Conservation (phyloP, 148 eudicot genomes). For the Pouteria glomerata region DNA sequence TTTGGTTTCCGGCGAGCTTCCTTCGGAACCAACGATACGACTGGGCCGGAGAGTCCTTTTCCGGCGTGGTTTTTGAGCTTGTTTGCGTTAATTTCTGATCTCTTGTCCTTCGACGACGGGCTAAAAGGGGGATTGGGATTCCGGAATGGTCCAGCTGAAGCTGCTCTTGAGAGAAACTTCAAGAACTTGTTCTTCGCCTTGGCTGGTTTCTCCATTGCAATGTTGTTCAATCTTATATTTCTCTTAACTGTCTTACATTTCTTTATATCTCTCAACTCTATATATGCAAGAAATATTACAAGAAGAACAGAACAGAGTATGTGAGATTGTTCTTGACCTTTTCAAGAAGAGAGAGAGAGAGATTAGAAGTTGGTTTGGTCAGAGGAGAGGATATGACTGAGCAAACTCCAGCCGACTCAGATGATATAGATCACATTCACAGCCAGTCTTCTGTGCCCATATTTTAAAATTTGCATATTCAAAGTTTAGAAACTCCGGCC, state of each 20-base stretch:
- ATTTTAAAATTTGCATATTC: too few species aligned
- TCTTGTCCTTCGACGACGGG: slow-evolving; percentile 41
- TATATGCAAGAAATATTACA: not conserved
- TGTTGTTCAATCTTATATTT: not conserved
- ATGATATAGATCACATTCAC: not conserved
- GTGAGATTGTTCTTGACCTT: not conserved
- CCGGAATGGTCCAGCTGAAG: slow-evolving; percentile 49
- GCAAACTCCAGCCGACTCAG: not conserved
- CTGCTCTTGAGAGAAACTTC: slow-evolving; percentile 53
- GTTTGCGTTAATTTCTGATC: not conserved
- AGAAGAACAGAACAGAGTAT: not conserved
- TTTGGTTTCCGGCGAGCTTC: slow-evolving; percentile 52
- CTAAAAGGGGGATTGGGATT: slow-evolving; percentile 57
- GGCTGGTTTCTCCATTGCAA: slow-evolving; percentile 8
- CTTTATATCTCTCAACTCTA: not conserved
- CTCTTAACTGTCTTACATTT: not conserved
- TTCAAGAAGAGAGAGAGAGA: not conserved
- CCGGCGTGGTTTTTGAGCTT: slow-evolving; percentile 19
- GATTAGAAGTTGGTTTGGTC: not conserved
- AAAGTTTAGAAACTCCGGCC: slow-evolving; percentile 14
- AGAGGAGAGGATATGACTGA: slow-evolving; percentile 6
- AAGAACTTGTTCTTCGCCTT: slow-evolving; percentile 47
- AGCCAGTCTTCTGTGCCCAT: not conserved
- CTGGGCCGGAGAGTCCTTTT: slow-evolving; percentile 54
- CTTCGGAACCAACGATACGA: slow-evolving; percentile 40